Base-by-base conservation (phyloP, 2,329 filamentous ascomycete genomes). In the Ceratocystis lukuohia region DNA sequence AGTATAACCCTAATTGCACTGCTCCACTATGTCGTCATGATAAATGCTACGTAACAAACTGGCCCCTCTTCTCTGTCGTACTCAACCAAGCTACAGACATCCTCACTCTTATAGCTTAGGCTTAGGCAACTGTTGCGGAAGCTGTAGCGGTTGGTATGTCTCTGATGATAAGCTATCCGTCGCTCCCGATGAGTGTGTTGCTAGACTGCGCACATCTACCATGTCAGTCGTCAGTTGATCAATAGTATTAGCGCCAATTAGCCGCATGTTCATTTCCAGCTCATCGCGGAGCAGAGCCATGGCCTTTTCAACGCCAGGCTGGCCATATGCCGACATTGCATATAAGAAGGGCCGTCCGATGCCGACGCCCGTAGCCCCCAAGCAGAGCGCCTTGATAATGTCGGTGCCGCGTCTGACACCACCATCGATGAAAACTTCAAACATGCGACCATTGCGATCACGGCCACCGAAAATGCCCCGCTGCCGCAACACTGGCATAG, bases 261-360 rank as follows among this genome's bases (percentile, higher is more conserved):
- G 79, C 5, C 94, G 85, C 94, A 99, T 97, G 73, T 93, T 94
- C 93, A 97, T 97, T 79, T 95, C 91, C 84, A 99, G 89, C 81
- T 99, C 94, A 73, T 97, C 94, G 78, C 89, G 91, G 71, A 96
- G 82, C 67, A 96, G 78, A 76, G 91, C 88, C 88, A 97, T 96
- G 41, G 94, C 94, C 44, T 90, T 84, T 73, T 95, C 89, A 22
- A 97, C 93, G 69, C 94, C 94, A 1, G 87, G 81, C 68, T 90
- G 78, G 1, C 94, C 94, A 72, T 97, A 97, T 8, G 91, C 85
- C 69, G 87, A 89, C 93, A 99, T 97, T 72, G 94, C 93, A 74
- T 92, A 99, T 68, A 99, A 77, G 80, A 99, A 97, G 28, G 94
- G 94, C 3, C 94, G 81, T 2, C 94, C 94, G 71, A 99, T 96